phyloP scores from a whole-genome alignment of 1,284 basidiomycete species.

The Naganishia liquefaciens region DNA sequence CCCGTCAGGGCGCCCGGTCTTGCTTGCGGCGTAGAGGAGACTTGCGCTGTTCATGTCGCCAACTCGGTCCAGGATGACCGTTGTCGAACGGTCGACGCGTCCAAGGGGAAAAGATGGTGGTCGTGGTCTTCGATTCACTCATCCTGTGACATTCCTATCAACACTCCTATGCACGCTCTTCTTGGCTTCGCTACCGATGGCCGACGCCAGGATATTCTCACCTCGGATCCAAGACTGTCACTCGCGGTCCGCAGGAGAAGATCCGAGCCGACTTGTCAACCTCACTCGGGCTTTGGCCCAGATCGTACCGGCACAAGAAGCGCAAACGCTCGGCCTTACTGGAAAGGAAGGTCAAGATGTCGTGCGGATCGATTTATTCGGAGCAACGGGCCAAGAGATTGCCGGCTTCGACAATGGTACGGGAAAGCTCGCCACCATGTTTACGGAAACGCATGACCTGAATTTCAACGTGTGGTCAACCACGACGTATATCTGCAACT shows the following conservation, averaged over 20 bases:
- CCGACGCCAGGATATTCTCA: slow-evolving; percentile 15
- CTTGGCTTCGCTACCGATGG: background rate
- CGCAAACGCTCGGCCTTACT: slow-evolving; percentile 47
- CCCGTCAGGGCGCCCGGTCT: slow-evolving; percentile 8
- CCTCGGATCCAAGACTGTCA: slow-evolving; percentile 26
- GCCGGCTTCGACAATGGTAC: slow-evolving; percentile 63
- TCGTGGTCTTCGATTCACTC: background rate
- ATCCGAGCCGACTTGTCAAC: slow-evolving; percentile 27
- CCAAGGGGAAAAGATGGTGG: background rate
- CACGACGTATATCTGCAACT: slow-evolving; percentile 70
- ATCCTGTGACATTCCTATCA: background rate
- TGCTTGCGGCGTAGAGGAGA: too few relatives aligned
- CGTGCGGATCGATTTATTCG: slow-evolving; percentile 50
- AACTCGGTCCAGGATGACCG: background rate
- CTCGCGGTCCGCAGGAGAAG: background rate
- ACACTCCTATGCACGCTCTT: background rate
- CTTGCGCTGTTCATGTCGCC: too few relatives aligned
- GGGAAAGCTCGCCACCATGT: slow-evolving; percentile 75
- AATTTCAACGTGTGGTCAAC: slow-evolving; percentile 72
- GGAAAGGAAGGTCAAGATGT: slow-evolving; percentile 44
- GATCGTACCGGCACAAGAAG: slow-evolving; percentile 57
- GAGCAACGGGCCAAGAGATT: slow-evolving; percentile 57
- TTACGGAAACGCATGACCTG: slow-evolving; percentile 74
- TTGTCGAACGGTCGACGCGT: background rate
- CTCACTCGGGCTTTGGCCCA: slow-evolving; percentile 74